Percentiles rank a stretch among this genome's conserved stretches.
Conservation (phyloP, 331 rosid genomes). For the Arachis monticola region DNA sequence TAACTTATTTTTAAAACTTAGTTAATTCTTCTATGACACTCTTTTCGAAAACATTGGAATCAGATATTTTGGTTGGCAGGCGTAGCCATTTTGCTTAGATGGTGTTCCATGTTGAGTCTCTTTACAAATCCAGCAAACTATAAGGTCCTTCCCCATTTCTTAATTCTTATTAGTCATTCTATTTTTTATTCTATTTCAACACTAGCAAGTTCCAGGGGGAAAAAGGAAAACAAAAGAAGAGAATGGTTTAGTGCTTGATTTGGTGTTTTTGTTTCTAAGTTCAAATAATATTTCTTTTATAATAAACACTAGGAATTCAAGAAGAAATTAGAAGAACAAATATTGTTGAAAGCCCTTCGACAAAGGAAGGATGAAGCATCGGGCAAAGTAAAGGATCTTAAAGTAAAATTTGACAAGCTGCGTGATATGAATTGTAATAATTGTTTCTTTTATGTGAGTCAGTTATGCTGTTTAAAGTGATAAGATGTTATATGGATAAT, state of each 20-base stretch:
- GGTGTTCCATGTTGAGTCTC: too few species aligned
- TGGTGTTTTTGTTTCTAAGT: slow-evolving; percentile 7
- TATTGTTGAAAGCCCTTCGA: slow-evolving; percentile 48
- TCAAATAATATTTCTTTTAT: slow-evolving; percentile 12
- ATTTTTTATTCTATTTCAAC: slow-evolving; percentile 32
- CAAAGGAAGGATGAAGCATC: slow-evolving; percentile 59
- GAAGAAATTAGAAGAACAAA: slow-evolving; percentile 49
- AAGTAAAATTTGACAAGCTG: slow-evolving; percentile 64
- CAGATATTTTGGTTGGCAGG: too few species aligned
- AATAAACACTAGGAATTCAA: slow-evolving; percentile 49
- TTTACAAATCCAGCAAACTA: too few species aligned
- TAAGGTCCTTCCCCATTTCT: too few species aligned
- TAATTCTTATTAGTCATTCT: too few species aligned
- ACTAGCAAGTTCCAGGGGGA: slow-evolving; percentile 51
- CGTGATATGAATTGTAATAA: slow-evolving; percentile 56
- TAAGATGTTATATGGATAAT: slow-evolving; percentile 34
- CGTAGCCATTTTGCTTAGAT: too few species aligned
- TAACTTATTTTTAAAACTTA: too few species aligned
- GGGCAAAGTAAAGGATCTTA: slow-evolving; percentile 55
- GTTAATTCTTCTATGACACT: too few species aligned
- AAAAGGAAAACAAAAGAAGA: slow-evolving; percentile 34
- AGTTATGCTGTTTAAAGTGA: slow-evolving; percentile 20
- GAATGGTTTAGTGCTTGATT: background rate
- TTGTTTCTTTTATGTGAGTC: slow-evolving; percentile 29
- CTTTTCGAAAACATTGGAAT: too few species aligned